Percentiles rank a stretch among this genome's conserved stretches.
These are phyloP conservation scores for Lachnellula cervina DNA, from an alignment of 2,329 filamentous ascomycete species.

Conservation along the genomic window DNA sequence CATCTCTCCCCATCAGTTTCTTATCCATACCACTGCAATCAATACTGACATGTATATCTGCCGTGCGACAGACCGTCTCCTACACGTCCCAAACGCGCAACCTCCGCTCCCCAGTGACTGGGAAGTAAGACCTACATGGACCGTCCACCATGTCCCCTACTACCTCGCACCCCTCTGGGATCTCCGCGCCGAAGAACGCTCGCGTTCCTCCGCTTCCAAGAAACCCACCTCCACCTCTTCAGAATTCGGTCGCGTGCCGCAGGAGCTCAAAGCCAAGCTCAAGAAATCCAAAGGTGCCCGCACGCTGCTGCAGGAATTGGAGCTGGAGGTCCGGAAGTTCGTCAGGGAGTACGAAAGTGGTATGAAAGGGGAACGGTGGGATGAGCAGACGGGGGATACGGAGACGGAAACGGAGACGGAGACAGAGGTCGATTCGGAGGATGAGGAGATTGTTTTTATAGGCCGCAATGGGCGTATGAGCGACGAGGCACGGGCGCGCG, in stretches of 20 bases:
- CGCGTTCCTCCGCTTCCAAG: conserved; percentile 26
- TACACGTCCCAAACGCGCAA: conserved; percentile 80
- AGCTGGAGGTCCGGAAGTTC: conserved; percentile 77
- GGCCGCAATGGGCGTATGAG: conserved; percentile 60
- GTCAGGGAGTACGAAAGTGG: conserved; percentile 55
- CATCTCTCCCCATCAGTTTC: background rate
- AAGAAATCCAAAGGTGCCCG: conserved; percentile 76
- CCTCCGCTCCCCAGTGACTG: conserved; percentile 80
- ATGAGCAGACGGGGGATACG: conserved; percentile 38
- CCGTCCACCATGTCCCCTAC: conserved; percentile 75
- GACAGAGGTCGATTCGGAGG: conserved; percentile 49
- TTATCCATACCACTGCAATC: no score
- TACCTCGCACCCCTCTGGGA: conserved; percentile 87
- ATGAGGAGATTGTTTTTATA: conserved; percentile 91
- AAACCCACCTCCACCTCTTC: background rate
- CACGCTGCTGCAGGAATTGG: conserved; percentile 74
- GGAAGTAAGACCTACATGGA: conserved; percentile 76
- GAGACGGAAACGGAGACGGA: conserved; percentile 33
- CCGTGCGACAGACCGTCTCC: conserved; percentile 62
- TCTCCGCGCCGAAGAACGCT: conserved; percentile 46
- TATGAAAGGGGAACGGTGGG: conserved; percentile 55
- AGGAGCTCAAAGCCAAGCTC: conserved; percentile 72
- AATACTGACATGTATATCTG: no score
- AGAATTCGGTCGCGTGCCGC: conserved; percentile 60
- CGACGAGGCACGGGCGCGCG: conserved; percentile 46